A percentile compares a stretch with the other conserved stretches of the same genome.
Conservation (phyloP, 148 eudicot species). For the Diospyros lotus region DNA sequence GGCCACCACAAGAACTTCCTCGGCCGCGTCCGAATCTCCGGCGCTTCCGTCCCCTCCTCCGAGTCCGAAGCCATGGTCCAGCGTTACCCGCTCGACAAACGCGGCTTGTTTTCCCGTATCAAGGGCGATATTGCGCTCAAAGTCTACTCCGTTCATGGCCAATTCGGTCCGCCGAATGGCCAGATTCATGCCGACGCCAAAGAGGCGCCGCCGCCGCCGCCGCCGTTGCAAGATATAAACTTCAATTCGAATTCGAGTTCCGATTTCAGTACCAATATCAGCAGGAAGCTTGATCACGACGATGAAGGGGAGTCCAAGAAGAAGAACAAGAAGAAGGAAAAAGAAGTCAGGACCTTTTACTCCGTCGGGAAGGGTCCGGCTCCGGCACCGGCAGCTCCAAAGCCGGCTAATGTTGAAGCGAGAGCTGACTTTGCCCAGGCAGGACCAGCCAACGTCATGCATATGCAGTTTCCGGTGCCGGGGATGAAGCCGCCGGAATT, state of each 20-base stretch:
- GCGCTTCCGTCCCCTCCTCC: conserved; percentile 38
- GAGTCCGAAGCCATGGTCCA: conserved; percentile 44
- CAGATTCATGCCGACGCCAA: neutral
- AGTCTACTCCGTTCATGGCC: conserved; percentile 32
- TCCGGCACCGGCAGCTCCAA: conserved; percentile 10
- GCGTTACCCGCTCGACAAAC: conserved; percentile 80
- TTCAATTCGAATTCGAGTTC: too few relatives aligned
- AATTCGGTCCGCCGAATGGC: neutral
- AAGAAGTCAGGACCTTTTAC: conserved; percentile 56
- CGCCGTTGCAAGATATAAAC: conserved; percentile 26
- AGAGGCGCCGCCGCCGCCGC: neutral
- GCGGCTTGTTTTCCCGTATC: conserved; percentile 70
- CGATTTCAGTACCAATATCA: conserved; percentile 11
- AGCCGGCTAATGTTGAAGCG: conserved; percentile 24
- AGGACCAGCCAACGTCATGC: conserved; percentile 44
- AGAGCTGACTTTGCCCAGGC: conserved; percentile 56
- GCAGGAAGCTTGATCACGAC: conserved; percentile 9
- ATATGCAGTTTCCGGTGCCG: conserved; percentile 71
- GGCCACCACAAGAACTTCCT: conserved; percentile 52
- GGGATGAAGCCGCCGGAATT: conserved; percentile 74
- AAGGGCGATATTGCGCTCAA: conserved; percentile 75
- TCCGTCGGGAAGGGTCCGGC: conserved; percentile 40
- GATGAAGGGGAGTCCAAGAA: conserved; percentile 21
- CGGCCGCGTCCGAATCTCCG: conserved; percentile 80
- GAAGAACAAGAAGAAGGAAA: conserved; percentile 36